Base-by-base conservation (phyloP, 192 early-diverging fungal genomes). In the Coemansia sp. region DNA sequence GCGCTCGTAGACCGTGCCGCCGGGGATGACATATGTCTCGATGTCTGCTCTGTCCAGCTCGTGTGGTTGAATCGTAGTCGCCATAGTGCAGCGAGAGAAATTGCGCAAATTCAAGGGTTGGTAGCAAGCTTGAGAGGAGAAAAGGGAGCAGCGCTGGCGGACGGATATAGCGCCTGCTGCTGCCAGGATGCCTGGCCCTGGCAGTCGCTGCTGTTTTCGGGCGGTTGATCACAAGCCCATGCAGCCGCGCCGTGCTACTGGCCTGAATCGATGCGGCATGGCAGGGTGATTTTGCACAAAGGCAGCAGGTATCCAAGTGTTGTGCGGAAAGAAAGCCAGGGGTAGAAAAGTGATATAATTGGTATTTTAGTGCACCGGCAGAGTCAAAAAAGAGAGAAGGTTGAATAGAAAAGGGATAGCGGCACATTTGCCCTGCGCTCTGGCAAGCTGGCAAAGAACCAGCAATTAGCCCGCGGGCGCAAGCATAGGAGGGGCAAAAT, bases 1-100 rank as follows among this genome's bases (percentile, higher is more conserved):
- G 51, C 85, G 80, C 46, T 87, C 86, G 67, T 66, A 83, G n/a
- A 86, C 86, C 39, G 67, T 74, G 31, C 83, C 86, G n/a, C 86
- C 86, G 34, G 83, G 64, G 23, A 87, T 76, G 13, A 62, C 48
- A 50, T 78, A 87, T 9, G 69, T 64, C 71, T 87, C 86, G 26
- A 86, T 67, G 24, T 71, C 73, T 16, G 67, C 42, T 37, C 82
- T 74, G 65, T 85, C 84, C 16, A 87, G 74, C 48, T 71, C 68
- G 60, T 87, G 84, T 33, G 20, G 2, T 50, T 48, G 33, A 7
- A 35, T 37, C 33, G 33, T 36, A 34, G 31, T 58, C 33, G 33
- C 6, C 6, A 14, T 58, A 35, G 33, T 31, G 31, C 55, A 57
- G 33, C 14, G 55, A 2, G 56, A 34, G n/a, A 58, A 37, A 36